Evolutionary conservation across 495 filamentous ascomycete genomes (phyloP).

Genomic region (Trichoderma reesei): DNA sequence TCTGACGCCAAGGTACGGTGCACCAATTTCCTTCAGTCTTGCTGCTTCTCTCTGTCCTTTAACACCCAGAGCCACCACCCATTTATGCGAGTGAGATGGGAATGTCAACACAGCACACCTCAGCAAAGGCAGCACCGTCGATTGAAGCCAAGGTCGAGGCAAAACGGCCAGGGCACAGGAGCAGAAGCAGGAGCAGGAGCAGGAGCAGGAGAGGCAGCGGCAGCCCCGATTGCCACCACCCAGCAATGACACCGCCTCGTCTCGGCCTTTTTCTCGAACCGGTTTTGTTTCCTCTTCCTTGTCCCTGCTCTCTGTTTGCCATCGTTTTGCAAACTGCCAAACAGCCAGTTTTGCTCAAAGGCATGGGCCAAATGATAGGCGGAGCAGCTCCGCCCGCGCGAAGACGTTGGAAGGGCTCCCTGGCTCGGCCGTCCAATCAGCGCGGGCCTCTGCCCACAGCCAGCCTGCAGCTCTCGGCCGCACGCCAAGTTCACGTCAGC

Average conservation of each 20-base stretch:
- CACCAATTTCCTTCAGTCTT: not conserved
- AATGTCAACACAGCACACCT: not conserved
- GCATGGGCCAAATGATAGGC: conserved; percentile 10
- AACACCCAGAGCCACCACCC: not conserved
- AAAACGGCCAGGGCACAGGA: no score
- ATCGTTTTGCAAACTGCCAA: conserved; percentile 4
- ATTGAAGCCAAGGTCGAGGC: no score
- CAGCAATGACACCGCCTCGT: not conserved
- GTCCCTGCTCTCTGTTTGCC: not conserved
- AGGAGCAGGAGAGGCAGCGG: no score
- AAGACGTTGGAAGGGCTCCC: not conserved
- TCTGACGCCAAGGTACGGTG: not conserved
- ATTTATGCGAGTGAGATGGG: not conserved
- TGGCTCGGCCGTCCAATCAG: not conserved
- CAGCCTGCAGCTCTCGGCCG: not conserved
- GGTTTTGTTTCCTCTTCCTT: not conserved
- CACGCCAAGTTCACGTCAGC: conserved; percentile 8
- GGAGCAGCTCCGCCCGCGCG: not conserved
- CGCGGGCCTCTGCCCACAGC: not conserved
- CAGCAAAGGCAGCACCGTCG: no score
- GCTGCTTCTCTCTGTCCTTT: not conserved
- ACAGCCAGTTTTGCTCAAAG: conserved; percentile 4
- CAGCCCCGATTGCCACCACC: not conserved
- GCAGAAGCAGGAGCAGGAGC: no score
- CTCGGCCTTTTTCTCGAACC: not conserved